phyloP scores from a whole-genome alignment of 2,329 filamentous ascomycete species.

The Trichoderma cornu-damae region DNA sequence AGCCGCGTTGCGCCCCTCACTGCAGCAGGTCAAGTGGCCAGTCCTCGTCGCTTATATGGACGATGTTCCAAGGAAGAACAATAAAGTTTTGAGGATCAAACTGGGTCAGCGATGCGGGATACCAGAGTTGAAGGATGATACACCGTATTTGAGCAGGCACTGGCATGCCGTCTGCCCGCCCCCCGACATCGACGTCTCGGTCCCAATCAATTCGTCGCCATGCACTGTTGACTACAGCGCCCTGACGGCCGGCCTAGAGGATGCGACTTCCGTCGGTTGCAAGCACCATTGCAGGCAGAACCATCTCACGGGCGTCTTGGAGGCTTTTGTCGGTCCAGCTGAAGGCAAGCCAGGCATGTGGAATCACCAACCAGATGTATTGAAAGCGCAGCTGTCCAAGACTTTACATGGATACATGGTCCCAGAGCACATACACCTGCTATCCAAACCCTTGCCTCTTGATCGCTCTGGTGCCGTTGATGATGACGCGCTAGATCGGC shows the following conservation, averaged over 20 bases:
- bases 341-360: not conserved
- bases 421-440: constrained; percentile 34
- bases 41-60: constrained; percentile 51
- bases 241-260: constrained; percentile 26
- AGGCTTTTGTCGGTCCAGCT: constrained; percentile 26
- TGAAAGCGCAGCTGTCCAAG: constrained; percentile 21
- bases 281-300: constrained; percentile 21
- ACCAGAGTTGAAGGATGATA: constrained; percentile 41
- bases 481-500: constrained; percentile 32
- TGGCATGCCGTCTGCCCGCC: constrained; percentile 47
- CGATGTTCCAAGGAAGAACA: constrained; percentile 50
- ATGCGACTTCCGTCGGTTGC: constrained; percentile 20
- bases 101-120: constrained; percentile 45
- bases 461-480: constrained; percentile 32
- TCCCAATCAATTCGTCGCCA: constrained; percentile 34
- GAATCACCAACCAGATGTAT: constrained; percentile 10
- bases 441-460: constrained; percentile 34
- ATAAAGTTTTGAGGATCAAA: constrained; percentile 53
- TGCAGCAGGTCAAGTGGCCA: constrained; percentile 52
- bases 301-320: constrained; percentile 12
- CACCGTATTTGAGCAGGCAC: constrained; percentile 41
- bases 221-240: constrained; percentile 33
- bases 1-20: constrained; percentile 39
- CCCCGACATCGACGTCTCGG: constrained; percentile 42
- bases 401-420: constrained; percentile 35